Conservation (phyloP, 192 early-diverging fungal species). For the Coemansia sp. region DNA sequence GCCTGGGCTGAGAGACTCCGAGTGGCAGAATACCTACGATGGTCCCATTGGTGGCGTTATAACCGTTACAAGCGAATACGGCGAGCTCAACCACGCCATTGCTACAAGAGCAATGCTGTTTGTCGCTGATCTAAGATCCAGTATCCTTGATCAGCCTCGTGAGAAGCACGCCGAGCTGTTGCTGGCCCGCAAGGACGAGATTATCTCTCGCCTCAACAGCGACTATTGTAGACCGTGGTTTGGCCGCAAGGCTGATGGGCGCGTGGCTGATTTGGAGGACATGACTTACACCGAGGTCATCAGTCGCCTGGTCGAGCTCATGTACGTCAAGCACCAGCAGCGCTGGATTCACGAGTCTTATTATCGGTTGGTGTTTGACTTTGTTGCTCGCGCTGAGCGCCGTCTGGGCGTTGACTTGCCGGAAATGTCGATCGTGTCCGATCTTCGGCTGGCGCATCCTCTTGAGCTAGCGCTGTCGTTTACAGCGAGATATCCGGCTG, state of each 20-base stretch:
- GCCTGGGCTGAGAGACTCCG: slow-evolving; percentile 75
- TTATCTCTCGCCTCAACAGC: slow-evolving; percentile 85
- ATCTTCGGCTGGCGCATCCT: neutral
- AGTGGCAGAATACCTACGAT: slow-evolving; percentile 87
- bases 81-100: slow-evolving; percentile 93
- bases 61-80: slow-evolving; percentile 88
- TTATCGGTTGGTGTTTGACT: slow-evolving; percentile 76
- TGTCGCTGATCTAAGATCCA: slow-evolving; percentile 83
- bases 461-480: slow-evolving; percentile 35
- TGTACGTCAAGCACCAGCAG: slow-evolving; percentile 75
- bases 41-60: slow-evolving; percentile 79
- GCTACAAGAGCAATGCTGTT: slow-evolving; percentile 84
- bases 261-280: slow-evolving; percentile 78
- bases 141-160: slow-evolving; percentile 79
- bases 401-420: slow-evolving; percentile 40
- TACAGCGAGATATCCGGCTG: slow-evolving; percentile 9
- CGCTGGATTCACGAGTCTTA: slow-evolving; percentile 84
- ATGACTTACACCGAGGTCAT: slow-evolving; percentile 95
- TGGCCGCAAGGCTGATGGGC: slow-evolving; percentile 78
- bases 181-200: slow-evolving; percentile 72
- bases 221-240: slow-evolving; percentile 88
- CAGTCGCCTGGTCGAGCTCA: slow-evolving; percentile 77
- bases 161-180: slow-evolving; percentile 78
- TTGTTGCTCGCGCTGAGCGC: slow-evolving; percentile 83
- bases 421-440: neutral